phyloP scores from a whole-genome alignment of 2,329 filamentous ascomycete species.

The Fusarium fujikuroi region DNA sequence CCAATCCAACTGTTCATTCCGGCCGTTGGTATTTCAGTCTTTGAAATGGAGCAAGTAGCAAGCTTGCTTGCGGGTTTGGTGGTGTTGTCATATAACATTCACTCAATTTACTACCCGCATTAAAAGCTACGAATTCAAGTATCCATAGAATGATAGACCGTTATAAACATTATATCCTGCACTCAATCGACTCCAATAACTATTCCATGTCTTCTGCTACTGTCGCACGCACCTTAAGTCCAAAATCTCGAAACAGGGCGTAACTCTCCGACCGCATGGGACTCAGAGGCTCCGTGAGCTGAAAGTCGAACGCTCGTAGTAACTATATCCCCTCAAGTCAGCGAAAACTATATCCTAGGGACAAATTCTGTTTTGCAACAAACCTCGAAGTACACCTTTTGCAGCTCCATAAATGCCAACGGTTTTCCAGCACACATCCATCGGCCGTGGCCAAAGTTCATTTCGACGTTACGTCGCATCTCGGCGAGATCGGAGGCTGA shows the following conservation, averaged over 20 bases:
- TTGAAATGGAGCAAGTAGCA: neutral
- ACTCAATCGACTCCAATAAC: accelerated
- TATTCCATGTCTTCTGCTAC: neutral
- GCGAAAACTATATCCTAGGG: accelerated
- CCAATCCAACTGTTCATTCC: neutral
- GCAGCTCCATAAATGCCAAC: neutral
- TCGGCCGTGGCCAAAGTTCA: neutral
- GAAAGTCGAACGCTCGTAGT: neutral
- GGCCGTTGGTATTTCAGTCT: neutral
- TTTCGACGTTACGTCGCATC: slow-evolving; percentile 10
- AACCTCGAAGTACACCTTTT: slow-evolving; percentile 6
- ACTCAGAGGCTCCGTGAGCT: neutral
- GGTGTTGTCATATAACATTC: neutral
- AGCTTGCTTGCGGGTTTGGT: neutral
- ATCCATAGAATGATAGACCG: accelerated
- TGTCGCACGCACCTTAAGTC: neutral
- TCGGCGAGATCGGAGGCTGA: neutral
- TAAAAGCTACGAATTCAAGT: accelerated
- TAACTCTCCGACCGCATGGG: neutral
- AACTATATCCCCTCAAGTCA: neutral
- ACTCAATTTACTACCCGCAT: too few species aligned
- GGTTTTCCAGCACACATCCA: slow-evolving; percentile 15
- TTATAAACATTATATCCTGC: accelerated
- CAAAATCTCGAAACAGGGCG: neutral
- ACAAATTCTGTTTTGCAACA: accelerated